phyloP scores from a whole-genome alignment of 805 yeast genomes.

The Nakazawaea ernobii region DNA sequence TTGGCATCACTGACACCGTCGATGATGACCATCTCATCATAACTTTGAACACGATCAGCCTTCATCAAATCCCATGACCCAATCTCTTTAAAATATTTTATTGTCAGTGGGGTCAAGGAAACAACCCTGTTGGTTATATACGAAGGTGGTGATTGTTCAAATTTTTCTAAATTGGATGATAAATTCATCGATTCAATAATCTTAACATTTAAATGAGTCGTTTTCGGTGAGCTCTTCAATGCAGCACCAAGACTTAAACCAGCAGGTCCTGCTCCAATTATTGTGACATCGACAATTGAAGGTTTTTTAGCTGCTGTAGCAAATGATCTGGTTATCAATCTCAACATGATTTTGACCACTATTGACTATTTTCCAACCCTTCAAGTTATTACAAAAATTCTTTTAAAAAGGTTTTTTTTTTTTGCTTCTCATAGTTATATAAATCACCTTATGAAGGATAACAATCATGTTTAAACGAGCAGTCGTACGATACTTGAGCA shows the following conservation, averaged over 20 bases:
- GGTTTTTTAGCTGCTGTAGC: conserved; percentile 17
- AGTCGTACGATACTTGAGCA: background rate
- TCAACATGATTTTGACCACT: background rate
- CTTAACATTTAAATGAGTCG: conserved; percentile 54
- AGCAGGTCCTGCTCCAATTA: conserved; percentile 97
- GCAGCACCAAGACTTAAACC: conserved; percentile 86
- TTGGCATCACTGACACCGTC: conserved; percentile 75
- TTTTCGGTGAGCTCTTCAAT: conserved; percentile 58
- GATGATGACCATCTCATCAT: conserved; percentile 78
- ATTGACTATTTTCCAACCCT: too few species aligned
- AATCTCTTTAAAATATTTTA: conserved; percentile 56
- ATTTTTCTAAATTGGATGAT: conserved; percentile 38
- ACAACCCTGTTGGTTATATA: conserved; percentile 74
- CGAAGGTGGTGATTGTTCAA: conserved; percentile 38
- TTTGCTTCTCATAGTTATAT: background rate
- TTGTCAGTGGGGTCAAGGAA: conserved; percentile 78
- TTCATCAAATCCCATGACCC: conserved; percentile 74
- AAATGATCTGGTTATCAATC: conserved; percentile 13
- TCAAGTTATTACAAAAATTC: too few species aligned
- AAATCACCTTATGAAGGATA: background rate
- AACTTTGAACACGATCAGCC: conserved; percentile 68
- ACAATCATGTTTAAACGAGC: background rate
- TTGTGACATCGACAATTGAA: conserved; percentile 56
- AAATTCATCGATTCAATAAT: conserved; percentile 72
- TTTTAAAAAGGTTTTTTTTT: background rate